Evolutionary conservation across 2,329 filamentous ascomycete species (phyloP).

Genomic region (Fusarium drepaniforme): DNA sequence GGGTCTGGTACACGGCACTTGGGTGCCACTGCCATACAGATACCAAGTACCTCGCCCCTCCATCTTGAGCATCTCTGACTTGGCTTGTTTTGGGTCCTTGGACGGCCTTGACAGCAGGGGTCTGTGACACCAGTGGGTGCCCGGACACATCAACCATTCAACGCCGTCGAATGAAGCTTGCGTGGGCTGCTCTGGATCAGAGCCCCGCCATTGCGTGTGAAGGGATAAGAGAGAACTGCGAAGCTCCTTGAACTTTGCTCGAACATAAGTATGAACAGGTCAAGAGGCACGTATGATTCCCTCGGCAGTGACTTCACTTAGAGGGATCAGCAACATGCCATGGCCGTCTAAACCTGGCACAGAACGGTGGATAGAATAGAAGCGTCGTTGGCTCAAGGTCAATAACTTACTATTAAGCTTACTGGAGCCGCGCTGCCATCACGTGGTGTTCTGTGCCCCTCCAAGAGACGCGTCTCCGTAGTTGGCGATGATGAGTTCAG

Average conservation of each 20-base stretch:
- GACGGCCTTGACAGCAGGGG: conserved; percentile 27
- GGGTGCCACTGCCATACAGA: conserved; percentile 12
- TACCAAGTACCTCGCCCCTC: conserved; percentile 40
- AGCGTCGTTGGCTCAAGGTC: background rate
- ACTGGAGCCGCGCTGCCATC: conserved; percentile 3
- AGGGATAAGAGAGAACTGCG: conserved; percentile 29
- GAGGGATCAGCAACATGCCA: background rate
- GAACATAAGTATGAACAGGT: background rate
- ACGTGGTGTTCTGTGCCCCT: background rate
- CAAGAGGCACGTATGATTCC: background rate
- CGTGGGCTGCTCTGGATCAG: conserved; percentile 21
- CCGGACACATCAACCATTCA: conserved; percentile 9
- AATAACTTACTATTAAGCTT: conserved; percentile 9
- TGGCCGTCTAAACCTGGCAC: background rate
- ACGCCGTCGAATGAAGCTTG: conserved; percentile 34
- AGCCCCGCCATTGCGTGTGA: conserved; percentile 28
- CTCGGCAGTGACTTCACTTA: background rate
- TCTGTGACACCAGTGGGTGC: conserved; percentile 38
- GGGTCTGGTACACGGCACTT: conserved; percentile 31
- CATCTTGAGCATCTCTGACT: conserved; percentile 15
- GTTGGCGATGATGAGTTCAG: background rate
- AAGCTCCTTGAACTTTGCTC: background rate
- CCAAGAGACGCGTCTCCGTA: background rate
- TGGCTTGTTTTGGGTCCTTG: conserved; percentile 6
- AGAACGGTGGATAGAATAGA: background rate